phyloP scores from a whole-genome alignment of 352 stramenopile species.

The Pythium phragmitis region DNA sequence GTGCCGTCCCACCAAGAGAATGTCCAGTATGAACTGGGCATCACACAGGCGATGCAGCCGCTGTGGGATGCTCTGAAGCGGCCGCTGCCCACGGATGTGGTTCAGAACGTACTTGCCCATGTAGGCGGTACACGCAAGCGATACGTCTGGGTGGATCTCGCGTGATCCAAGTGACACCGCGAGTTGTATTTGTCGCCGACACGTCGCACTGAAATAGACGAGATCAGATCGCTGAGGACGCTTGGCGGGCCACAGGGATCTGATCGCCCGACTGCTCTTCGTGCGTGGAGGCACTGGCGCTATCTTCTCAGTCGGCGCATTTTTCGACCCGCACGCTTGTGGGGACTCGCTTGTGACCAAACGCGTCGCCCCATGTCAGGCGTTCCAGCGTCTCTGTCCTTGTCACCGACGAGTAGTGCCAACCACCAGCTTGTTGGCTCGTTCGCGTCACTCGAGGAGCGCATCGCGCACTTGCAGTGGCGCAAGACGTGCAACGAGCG shows the following conservation, averaged over 20 bases:
- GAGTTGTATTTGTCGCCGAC: not conserved
- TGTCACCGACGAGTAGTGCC: not conserved
- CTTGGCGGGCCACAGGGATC: not conserved
- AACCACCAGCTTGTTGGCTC: slow-evolving; percentile 10
- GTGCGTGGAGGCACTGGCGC: not conserved
- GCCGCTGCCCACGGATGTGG: slow-evolving; percentile 1
- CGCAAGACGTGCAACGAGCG: slow-evolving; percentile 71
- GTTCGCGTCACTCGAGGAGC: slow-evolving; percentile 62
- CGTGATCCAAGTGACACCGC: not conserved
- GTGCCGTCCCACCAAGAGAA: not conserved
- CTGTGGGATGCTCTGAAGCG: not conserved
- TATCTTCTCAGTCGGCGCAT: not conserved
- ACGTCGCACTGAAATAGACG: not conserved
- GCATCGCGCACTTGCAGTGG: slow-evolving; percentile 68
- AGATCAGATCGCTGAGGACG: not conserved
- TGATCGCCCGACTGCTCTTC: not conserved
- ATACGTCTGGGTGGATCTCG: slow-evolving; percentile 14
- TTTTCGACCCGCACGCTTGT: not conserved
- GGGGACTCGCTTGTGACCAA: not conserved
- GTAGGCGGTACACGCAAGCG: not conserved
- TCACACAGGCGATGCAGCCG: not conserved
- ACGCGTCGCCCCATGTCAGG: not conserved
- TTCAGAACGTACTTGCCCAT: not conserved
- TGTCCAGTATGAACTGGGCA: not conserved
- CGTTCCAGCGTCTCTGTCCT: not conserved